Base-by-base conservation (phyloP, 2,329 filamentous ascomycete genomes). In the Westerdykella sp. region DNA sequence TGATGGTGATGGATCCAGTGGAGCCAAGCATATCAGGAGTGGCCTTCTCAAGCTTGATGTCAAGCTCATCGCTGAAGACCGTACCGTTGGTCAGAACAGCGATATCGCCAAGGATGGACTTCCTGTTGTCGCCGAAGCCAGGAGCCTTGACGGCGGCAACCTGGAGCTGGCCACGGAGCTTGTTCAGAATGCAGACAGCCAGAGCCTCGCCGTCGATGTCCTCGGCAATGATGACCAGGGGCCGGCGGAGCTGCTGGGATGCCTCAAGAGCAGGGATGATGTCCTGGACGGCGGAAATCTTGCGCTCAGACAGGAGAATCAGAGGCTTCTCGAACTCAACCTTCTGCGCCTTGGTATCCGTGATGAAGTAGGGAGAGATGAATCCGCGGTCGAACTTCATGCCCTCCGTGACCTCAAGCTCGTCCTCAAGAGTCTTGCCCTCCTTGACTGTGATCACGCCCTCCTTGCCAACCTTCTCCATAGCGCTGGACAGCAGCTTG, bases 381-480 rank as follows among this genome's bases (percentile, higher is more conserved):
- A 85, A 98, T 51, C 93, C 93, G 66, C 93, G 91, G 81, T 98
- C 93, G 76, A 98, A 98, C 72, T 93, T 89, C 93, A 98, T 98
- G 69, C 93, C 93, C 84, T 98, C 93, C 47, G 93, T 98, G 50
- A 98, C 84, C 76, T 98, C 93, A 44, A 98, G 85, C 81, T 98
- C 93, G 60, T 98, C 93, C 63, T 87, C 83, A 67, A 95, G 84
- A 48, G 93, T 97, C 85, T 97, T 98, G 69, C 93, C 93, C 80
- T 98, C 93, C 85, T 98, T 98, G 67, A 97, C 91, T 46, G 93
- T 98, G 71, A 98, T 98, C 66, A 98, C 93, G 78, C 93, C 93
- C 78, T 98, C 93, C 81, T 98, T 98, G 73, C 93, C 93, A 53
- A 98, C 93, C 81, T 95, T 95, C 81, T 98, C 93, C 93, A 98